Conservation (phyloP, 2,329 filamentous ascomycete genomes). For the Xylaria sp. region DNA sequence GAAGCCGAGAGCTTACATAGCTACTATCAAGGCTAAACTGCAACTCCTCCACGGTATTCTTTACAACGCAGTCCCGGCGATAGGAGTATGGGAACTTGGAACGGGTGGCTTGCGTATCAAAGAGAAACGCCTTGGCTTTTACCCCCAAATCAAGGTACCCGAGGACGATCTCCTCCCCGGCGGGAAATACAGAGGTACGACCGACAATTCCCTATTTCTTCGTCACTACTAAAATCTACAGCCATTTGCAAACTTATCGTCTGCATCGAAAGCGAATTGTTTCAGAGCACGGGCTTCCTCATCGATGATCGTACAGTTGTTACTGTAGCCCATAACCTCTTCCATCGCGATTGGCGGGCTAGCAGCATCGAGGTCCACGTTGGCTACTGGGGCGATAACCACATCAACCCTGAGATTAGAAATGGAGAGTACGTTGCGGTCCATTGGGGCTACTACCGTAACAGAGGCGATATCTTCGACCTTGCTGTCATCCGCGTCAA, state of each 20-base stretch:
- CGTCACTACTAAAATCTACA: neutral
- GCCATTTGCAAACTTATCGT: neutral
- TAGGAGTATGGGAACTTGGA: too few relatives aligned
- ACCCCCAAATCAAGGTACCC: neutral
- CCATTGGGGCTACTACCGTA: neutral
- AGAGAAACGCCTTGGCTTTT: too few relatives aligned
- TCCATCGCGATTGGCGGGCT: neutral
- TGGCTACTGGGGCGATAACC: neutral
- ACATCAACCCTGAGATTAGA: neutral
- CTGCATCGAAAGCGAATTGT: neutral
- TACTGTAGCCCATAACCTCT: neutral
- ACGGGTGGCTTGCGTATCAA: too few relatives aligned
- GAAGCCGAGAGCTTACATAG: too few relatives aligned
- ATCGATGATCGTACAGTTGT: neutral
- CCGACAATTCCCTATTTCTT: neutral
- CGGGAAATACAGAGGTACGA: neutral
- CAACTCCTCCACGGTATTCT: too few relatives aligned
- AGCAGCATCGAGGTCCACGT: neutral
- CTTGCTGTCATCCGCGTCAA: neutral
- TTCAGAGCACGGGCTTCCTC: neutral
- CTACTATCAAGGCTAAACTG: too few relatives aligned
- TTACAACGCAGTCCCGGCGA: too few relatives aligned
- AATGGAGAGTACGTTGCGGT: neutral
- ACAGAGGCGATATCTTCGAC: neutral
- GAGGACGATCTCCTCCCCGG: neutral